Evolutionary conservation across 176 grass and related monocot genomes (phyloP), one percentile per base, ranked within the genome.

Genomic region (Aegilops tauschii): DNA sequence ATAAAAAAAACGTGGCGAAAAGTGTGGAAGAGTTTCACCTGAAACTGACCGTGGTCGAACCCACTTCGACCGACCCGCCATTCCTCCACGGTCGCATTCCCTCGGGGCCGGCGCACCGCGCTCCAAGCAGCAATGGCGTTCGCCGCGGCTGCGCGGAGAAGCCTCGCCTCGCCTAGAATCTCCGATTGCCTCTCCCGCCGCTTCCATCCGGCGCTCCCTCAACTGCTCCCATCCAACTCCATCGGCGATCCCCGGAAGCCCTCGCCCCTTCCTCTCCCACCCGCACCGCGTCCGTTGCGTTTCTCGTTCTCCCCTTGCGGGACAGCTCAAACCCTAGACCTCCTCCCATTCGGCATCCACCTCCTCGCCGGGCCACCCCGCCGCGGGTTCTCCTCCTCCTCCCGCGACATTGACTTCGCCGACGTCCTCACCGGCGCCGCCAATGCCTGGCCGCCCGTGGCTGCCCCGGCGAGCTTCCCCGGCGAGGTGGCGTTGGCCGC

Each of bases 401-500:
- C 67, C 30, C 8, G 49, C 16, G 65, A 62, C 65, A 45, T 83
- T 40, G 59, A 83, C 75, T 72, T 84, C 69, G 76, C 58, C 73
- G 36, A 50, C 54, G 40, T 69, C 44, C 45, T 87, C 36, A 72
- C 74, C 23, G 76, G 83, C 42, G 61, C 68, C 13, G 47, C 79
- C 7, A 5, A 69, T 52, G 30, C 82, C 32, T 61, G 35, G 1
- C 52, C 50, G 13, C 29, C 44, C n/a, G 12, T 32, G 32, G 77
- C 52, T 4, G 36, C 36, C 2, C 66, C 87, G 39, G 61, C 16
- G 54, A 80, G 84, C 52, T 86, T 86, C 73, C 65, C 85, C 10
- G 61, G 89, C 18, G 89, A 91, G 80, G 89, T 91, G 28, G 89
- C 89, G 7, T 86, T 42, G 39, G 89, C 85, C 10, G 69, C 85